Evolutionary conservation across 768 basidiomycete genomes (phyloP), one percentile per base, ranked within the genome.

Genomic region (Mycena metata): DNA sequence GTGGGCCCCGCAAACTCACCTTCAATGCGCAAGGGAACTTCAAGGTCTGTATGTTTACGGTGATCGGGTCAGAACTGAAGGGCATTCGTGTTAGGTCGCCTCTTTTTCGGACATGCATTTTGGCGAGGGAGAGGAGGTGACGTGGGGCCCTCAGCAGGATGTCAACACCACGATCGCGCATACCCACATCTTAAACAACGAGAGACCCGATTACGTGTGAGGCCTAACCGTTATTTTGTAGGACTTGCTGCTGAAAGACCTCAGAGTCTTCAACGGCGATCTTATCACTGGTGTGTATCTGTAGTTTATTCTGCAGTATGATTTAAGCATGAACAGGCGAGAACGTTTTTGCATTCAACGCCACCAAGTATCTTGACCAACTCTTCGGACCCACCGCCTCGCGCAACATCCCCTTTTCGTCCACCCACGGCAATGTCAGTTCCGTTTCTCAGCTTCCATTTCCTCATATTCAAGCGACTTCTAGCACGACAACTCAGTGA

Each of bases 101-200:
- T 72, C 70, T 16, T 69, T 72, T 58, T 72, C 70, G 57, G 70
- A 72, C 41, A 72, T 72, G 70, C 70, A 72, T 47, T 72, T 72
- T 19, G 70, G 70, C 2, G 70, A 72, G 60, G 63, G 70, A 0
- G 65, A 66, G 21, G 46, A 67, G 2, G 70, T 67, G 13, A 33
- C 42, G 11, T 71, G 65, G 70, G 70, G 69, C 35, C 69, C 64
- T 21, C 39, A 64, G 17, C 70, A 68, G 50, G 67, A 72, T 59
- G 52, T 46, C 11, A 63, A 67, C 33, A 68, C 67, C 21, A 60
- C 65, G 24, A 69, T 43, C 15, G 68, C 23, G 17, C 63, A 65
- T 46, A 26, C 58, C 0, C 23, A 35, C 52, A 49, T 69, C 33
- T 30, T 69, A 52, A 64, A 69, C 23, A 26, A 66, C 46, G 70